Evolutionary conservation across 106 monocot species (phyloP).

Genomic region (Alisma plantagoaquatica): DNA sequence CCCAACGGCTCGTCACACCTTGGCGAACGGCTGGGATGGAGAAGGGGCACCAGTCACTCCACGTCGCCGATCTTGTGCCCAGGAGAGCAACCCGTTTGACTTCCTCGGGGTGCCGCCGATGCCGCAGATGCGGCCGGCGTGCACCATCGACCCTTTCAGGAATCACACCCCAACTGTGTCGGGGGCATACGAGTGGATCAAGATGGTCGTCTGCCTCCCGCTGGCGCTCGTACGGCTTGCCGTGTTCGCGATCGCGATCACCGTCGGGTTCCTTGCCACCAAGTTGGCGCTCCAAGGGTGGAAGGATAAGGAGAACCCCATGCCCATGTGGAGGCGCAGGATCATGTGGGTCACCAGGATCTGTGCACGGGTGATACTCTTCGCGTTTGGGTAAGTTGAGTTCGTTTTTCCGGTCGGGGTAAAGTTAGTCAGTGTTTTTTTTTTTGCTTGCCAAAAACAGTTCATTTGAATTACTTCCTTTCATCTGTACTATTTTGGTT

Average conservation of each 20-base stretch:
- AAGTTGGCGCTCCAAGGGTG: constrained; percentile 56
- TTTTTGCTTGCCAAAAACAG: no score
- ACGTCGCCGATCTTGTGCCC: no score
- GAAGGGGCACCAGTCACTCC: no score
- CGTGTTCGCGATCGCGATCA: constrained; percentile 55
- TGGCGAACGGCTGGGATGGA: no score
- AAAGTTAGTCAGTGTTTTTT: no score
- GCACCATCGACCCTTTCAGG: constrained; percentile 70
- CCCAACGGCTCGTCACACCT: no score
- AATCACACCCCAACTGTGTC: constrained; percentile 48
- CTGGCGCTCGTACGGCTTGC: constrained; percentile 37
- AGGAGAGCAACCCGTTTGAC: constrained; percentile 63
- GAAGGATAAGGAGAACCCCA: constrained; percentile 63
- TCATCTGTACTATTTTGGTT: no score
- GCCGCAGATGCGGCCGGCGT: constrained; percentile 14
- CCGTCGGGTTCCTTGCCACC: constrained; percentile 62
- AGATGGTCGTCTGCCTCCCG: constrained; percentile 45
- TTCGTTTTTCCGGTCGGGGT: no score
- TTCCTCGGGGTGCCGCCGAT: constrained; percentile 33
- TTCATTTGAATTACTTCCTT: no score
- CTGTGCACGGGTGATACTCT: constrained; percentile 68
- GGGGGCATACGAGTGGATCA: constrained; percentile 54
- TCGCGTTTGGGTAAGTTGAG: constrained; percentile 65
- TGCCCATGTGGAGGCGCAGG: constrained; percentile 76
- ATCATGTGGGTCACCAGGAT: constrained; percentile 84